These are phyloP conservation scores for Penicillium sp. DNA, from an alignment of 2,329 filamentous ascomycete genomes.

Conservation along the genomic window DNA sequence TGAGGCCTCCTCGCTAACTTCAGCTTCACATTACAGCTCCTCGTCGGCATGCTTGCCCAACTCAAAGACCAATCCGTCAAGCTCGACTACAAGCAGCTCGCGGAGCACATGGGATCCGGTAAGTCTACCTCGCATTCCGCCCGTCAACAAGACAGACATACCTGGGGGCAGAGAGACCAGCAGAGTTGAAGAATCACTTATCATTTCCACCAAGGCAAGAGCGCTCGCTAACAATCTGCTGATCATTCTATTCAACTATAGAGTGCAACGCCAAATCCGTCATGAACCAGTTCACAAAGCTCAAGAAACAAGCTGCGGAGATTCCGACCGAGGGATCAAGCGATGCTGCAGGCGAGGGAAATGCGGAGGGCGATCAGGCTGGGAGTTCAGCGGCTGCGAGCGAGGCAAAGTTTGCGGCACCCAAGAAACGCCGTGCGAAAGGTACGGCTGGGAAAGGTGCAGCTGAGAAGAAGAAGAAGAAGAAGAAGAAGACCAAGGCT, in stretches of 20 bases:
- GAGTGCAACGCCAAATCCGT: background rate
- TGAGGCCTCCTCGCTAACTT: background rate
- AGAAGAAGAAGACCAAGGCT: too few species aligned
- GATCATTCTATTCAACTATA: background rate
- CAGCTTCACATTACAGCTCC: background rate
- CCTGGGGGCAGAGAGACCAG: too few species aligned
- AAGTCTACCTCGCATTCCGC: background rate
- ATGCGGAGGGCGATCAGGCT: background rate
- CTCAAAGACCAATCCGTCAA: slow-evolving; percentile 1
- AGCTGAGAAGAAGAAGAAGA: background rate
- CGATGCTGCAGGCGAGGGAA: background rate
- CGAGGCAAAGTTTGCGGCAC: background rate
- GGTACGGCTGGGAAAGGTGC: background rate
- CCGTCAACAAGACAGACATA: too few species aligned
- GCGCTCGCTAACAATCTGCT: background rate
- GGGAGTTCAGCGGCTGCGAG: background rate
- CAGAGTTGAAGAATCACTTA: background rate
- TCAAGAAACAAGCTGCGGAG: slow-evolving; percentile 1
- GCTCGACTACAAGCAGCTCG: background rate
- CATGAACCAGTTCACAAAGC: background rate
- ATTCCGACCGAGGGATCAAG: too few species aligned
- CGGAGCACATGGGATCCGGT: slow-evolving; percentile 14
- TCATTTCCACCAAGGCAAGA: background rate
- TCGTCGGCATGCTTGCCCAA: slow-evolving; percentile 6
- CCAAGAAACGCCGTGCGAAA: background rate